These are phyloP conservation scores for Hypoxylon fragiforme DNA, from an alignment of 495 filamentous ascomycete genomes.

Conservation along the genomic window DNA sequence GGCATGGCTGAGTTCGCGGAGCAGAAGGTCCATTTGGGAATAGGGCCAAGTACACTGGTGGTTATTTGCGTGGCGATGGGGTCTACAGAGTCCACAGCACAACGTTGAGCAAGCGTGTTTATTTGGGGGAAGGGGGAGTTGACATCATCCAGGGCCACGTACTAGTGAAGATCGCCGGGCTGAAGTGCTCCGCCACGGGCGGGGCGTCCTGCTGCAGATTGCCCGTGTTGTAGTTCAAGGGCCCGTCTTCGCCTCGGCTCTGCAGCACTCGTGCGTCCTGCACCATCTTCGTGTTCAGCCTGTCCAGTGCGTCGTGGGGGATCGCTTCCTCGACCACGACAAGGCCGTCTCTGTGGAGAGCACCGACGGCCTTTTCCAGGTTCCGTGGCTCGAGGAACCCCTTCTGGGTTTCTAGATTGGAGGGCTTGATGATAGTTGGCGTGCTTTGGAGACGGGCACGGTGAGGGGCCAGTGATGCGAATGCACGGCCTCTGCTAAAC, in stretches of 20 bases:
- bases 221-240: conserved; percentile 58
- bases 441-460: not conserved
- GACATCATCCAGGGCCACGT: not conserved
- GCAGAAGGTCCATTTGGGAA: conserved; percentile 53
- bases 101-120: not conserved
- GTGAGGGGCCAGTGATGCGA: conserved; percentile 17
- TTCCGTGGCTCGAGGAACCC: conserved; percentile 37
- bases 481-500: conserved; percentile 5
- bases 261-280: conserved; percentile 51
- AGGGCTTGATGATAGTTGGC: conserved; percentile 20
- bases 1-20: conserved; percentile 59
- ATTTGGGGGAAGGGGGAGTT: too few relatives aligned
- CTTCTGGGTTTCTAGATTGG: conserved; percentile 7
- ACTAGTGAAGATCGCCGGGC: conserved; percentile 50
- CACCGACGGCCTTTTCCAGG: conserved; percentile 55
- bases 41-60: conserved; percentile 52
- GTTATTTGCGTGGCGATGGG: conserved; percentile 55
- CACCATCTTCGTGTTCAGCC: conserved; percentile 56
- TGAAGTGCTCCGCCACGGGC: conserved; percentile 44
- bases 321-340: conserved; percentile 60
- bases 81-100: conserved; percentile 39
- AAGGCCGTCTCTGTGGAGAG: conserved; percentile 57
- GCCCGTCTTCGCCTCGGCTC: conserved; percentile 46
- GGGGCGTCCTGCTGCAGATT: conserved; percentile 61
- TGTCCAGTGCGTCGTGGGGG: conserved; percentile 47